Conservation (phyloP, 768 basidiomycete species). For the Suillus tomentosus region DNA sequence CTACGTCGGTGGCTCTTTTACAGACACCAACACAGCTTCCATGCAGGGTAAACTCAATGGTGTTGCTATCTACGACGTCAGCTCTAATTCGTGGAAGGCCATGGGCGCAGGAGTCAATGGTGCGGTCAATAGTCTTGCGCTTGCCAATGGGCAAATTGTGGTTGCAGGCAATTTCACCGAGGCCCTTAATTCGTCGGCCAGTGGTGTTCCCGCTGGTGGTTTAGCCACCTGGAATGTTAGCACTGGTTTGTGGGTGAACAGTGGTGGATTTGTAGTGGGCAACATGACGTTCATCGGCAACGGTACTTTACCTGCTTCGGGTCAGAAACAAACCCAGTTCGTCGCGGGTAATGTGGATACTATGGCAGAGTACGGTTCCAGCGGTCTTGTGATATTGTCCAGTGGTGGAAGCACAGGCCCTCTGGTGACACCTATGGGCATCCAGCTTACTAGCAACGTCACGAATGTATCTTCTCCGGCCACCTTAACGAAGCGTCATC, state of each 20-base stretch:
- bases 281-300: conserved; percentile 71
- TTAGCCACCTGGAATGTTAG: conserved; percentile 75
- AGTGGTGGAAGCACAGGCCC: conserved; percentile 66
- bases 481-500: conserved; percentile 40
- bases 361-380: conserved; percentile 67
- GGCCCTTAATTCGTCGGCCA: conserved; percentile 38
- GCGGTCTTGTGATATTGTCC: conserved; percentile 76
- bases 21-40: conserved; percentile 59
- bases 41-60: conserved; percentile 54
- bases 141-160: conserved; percentile 53
- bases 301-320: conserved; percentile 50
- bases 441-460: conserved; percentile 49
- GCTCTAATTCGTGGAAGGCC: conserved; percentile 63
- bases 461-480: conserved; percentile 35
- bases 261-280: conserved; percentile 73
- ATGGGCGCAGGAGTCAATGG: conserved; percentile 80
- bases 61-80: conserved; percentile 73
- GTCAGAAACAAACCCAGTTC: conserved; percentile 50
- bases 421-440: conserved; percentile 58
- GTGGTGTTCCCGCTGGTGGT: conserved; percentile 50
- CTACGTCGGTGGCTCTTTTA: conserved; percentile 89
- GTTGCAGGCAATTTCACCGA: conserved; percentile 78
- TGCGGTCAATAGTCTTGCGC: conserved; percentile 59
- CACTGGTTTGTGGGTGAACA: conserved; percentile 66
- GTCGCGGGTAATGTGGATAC: conserved; percentile 67